Evolutionary conservation across 805 yeast species (phyloP), one percentile per base, ranked within the genome.

Genomic region (Pichia exigua): DNA sequence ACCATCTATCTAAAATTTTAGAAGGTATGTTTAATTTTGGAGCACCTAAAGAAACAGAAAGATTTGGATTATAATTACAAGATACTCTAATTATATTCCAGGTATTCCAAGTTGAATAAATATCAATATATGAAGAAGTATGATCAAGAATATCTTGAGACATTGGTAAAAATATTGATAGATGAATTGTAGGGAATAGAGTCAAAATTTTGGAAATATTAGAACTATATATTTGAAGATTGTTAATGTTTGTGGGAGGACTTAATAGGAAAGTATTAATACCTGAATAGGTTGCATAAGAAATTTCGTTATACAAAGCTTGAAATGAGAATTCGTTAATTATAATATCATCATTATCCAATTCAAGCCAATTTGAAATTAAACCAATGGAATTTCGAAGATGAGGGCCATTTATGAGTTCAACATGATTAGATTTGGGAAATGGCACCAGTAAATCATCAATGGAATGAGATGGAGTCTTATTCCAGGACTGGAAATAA

Each of bases 41-140:
- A 22, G 90, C 75, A 39, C 84, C 94, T 38, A 86, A 70, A 5
- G 88, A 87, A 49, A 89, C 81, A n/a, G 87, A 81, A 48, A 85
- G 65, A 22, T 79, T 74, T 2, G 65, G 54, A 46, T 82, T 73
- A 59, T 82, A 81, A 50, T 75, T 74, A 58, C 84, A 79, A 39
- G 76, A 67, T 6, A 73, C 70, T 24, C 89, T 68, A 3, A 85
- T 76, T 1, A 85, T 73, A 57, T 83, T 80, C 91, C 91, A 85
- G 58, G 82, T 74, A 50, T 82, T 87, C 91, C 91, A 85, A 2
- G 85, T 81, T 3, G 83, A 79, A 32, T 83, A 64, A 10, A 73
- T 67, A 58, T 77, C 81, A 18, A 70, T 58, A 21, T 65, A 61
- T 10, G 60, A 52, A 1, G 55, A 26, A 38, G 62, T 61, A 4